Percentiles rank a stretch among this genome's conserved stretches.
Evolutionary conservation across 768 basidiomycete genomes (phyloP).

Genomic region (Cystobasidium onofrii): DNA sequence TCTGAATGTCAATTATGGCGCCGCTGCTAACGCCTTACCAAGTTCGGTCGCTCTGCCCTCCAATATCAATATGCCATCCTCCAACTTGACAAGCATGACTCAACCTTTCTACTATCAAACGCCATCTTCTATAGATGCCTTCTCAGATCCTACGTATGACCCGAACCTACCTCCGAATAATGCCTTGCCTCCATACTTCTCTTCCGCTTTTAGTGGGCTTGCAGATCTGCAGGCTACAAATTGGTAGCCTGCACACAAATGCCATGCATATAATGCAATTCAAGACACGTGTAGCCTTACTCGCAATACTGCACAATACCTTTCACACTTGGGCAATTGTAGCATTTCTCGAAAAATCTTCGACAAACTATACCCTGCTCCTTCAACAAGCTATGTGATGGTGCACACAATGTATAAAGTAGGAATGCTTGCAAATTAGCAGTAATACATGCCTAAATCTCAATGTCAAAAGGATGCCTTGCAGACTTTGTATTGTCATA

Average conservation of each 20-base stretch:
- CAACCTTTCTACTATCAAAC: conserved; percentile 26
- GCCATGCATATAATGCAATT: not conserved
- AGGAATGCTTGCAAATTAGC: not conserved
- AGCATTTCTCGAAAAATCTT: too few species aligned
- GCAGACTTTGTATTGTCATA: too few species aligned
- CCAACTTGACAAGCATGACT: not conserved
- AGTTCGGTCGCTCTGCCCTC: not conserved
- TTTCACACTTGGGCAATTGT: not conserved
- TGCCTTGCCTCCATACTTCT: not conserved
- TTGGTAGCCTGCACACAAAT: not conserved
- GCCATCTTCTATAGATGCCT: not conserved
- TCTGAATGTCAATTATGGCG: not conserved
- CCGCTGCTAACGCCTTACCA: not conserved
- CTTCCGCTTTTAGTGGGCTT: conserved; percentile 8
- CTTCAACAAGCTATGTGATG: too few species aligned
- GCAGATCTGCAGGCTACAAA: conserved; percentile 10
- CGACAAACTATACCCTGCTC: too few species aligned
- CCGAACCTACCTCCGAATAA: not conserved
- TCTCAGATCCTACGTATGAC: not conserved
- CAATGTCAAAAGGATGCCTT: too few species aligned
- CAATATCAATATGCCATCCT: not conserved
- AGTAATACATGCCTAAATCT: not conserved
- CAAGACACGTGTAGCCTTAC: not conserved
- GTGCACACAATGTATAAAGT: not conserved
- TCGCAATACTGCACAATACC: not conserved